These are phyloP conservation scores for Fusarium sp. DNA, from an alignment of 2,329 filamentous ascomycete species.

Conservation along the genomic window DNA sequence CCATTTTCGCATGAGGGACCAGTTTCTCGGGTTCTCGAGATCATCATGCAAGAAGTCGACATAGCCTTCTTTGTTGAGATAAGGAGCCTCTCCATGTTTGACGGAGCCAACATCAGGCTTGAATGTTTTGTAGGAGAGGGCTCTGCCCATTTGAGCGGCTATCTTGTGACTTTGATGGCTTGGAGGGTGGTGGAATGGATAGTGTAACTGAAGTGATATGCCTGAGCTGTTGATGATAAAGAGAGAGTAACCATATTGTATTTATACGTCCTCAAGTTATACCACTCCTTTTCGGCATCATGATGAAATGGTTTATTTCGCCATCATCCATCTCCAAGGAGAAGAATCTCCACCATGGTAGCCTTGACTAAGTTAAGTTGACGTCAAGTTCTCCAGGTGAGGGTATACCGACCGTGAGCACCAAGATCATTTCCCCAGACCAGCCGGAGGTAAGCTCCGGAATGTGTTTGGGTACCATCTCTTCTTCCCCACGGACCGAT, in stretches of 20 bases:
- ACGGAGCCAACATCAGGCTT: conserved; percentile 9
- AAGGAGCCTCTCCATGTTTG: conserved; percentile 46
- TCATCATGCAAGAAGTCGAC: conserved; percentile 63
- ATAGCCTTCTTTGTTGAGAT: conserved; percentile 61
- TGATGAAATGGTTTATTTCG: conserved; percentile 7
- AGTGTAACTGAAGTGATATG: background rate
- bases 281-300: background rate
- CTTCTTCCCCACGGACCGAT: background rate
- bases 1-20: conserved; percentile 54
- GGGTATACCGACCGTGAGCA: conserved; percentile 6
- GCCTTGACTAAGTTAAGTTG: conserved; percentile 15
- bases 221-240: background rate
- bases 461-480: background rate
- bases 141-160: background rate
- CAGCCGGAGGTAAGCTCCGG: conserved; percentile 28
- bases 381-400: conserved; percentile 30
- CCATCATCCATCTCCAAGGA: background rate
- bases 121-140: conserved; percentile 3
- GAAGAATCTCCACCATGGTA: conserved; percentile 3
- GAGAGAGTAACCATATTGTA: background rate
- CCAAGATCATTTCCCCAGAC: conserved; percentile 5
- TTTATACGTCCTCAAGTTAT: conserved; percentile 1
- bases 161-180: background rate
- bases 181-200: background rate
- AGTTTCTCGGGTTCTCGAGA: conserved; percentile 62